Percentiles rank a stretch among this genome's conserved stretches.
Conservation (phyloP, 2,329 filamentous ascomycete genomes). For the Penicillium sp. region DNA sequence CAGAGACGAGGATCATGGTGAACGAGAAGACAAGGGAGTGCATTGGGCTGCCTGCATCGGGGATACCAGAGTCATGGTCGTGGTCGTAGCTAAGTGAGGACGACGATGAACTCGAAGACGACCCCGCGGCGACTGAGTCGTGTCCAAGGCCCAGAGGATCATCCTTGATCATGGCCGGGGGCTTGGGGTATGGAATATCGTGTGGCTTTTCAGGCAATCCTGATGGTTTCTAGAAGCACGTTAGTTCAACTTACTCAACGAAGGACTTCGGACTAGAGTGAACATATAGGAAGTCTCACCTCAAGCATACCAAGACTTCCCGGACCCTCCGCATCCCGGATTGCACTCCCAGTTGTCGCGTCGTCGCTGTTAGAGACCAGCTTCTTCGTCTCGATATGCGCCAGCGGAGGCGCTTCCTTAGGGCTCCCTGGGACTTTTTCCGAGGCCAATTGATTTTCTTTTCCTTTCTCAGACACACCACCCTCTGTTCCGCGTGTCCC, state of each 20-base stretch:
- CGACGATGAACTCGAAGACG: slow-evolving; percentile 31
- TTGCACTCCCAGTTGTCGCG: slow-evolving; percentile 35
- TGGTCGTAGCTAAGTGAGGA: slow-evolving; percentile 20
- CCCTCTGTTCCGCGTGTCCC: slow-evolving; percentile 87
- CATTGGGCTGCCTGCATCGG: slow-evolving; percentile 65
- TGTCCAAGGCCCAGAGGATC: slow-evolving; percentile 32
- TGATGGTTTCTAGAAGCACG: slow-evolving; percentile 65
- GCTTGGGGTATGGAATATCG: slow-evolving; percentile 67
- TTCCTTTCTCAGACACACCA: slow-evolving; percentile 83
- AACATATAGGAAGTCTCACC: slow-evolving; percentile 43
- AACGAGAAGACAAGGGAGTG: slow-evolving; percentile 91
- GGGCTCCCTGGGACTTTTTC: slow-evolving; percentile 77
- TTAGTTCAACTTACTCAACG: slow-evolving; percentile 1
- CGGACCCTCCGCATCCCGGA: slow-evolving; percentile 41
- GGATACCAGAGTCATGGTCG: slow-evolving; percentile 32
- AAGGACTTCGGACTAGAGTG: neutral
- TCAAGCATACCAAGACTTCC: slow-evolving; percentile 52
- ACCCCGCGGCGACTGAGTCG: slow-evolving; percentile 23
- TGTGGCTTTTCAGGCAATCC: slow-evolving; percentile 77
- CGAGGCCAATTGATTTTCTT: slow-evolving; percentile 67
- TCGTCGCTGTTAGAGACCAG: slow-evolving; percentile 44
- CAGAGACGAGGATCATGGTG: slow-evolving; percentile 96
- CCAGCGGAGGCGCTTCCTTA: slow-evolving; percentile 79
- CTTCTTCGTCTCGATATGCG: slow-evolving; percentile 76
- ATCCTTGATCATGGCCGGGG: slow-evolving; percentile 47